phyloP scores from a whole-genome alignment of 257 asterid species.

The Gentiana straminea region DNA sequence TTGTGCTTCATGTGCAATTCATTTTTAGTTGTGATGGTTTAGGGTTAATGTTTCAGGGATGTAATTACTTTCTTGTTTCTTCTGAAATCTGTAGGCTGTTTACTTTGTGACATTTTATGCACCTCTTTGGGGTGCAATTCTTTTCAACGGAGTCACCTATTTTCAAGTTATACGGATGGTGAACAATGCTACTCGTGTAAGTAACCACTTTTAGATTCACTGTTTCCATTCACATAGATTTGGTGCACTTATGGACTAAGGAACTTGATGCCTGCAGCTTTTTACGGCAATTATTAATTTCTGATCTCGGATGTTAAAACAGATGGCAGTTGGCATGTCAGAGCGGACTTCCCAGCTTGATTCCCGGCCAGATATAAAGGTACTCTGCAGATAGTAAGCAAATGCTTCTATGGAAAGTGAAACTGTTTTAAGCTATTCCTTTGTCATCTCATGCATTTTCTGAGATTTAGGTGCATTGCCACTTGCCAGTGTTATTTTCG shows the following conservation, averaged over 20 bases:
- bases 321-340: constrained; percentile 98
- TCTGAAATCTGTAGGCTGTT: constrained; percentile 48
- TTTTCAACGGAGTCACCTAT: constrained; percentile 90
- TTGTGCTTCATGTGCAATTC: background rate
- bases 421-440: background rate
- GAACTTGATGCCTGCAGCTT: constrained; percentile 5
- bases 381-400: constrained; percentile 8
- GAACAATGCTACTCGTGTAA: constrained; percentile 95
- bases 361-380: constrained; percentile 81
- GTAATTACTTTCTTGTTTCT: background rate
- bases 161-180: constrained; percentile 98
- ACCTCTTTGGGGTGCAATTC: constrained; percentile 97
- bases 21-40: background rate
- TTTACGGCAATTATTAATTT: constrained; percentile 11
- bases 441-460: background rate
- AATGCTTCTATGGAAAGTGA: background rate
- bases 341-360: constrained; percentile 66
- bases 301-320: constrained; percentile 17
- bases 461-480: background rate
- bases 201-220: constrained; percentile 20
- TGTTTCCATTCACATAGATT: constrained; percentile 9
- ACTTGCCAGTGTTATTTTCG: background rate
- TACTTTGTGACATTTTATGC: constrained; percentile 90
- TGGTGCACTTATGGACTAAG: constrained; percentile 8
- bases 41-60: background rate